Base-by-base conservation (phyloP, 2,329 filamentous ascomycete species). In the Ophiostoma montium region DNA sequence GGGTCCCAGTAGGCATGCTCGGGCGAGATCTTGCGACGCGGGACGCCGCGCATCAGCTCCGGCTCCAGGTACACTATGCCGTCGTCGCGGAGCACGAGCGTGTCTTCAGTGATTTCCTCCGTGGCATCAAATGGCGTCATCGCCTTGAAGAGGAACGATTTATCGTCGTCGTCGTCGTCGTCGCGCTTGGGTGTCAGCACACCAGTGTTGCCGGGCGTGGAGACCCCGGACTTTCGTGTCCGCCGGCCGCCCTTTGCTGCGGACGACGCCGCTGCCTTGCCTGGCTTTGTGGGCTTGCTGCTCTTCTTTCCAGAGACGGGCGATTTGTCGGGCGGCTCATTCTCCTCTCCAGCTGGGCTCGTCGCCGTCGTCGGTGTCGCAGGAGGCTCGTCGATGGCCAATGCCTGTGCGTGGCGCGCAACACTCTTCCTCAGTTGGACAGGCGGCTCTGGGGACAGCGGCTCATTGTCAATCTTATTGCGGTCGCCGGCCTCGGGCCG, bases 1-100 rank as follows among this genome's bases (percentile, higher is more conserved):
- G 66, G 59, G 13, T 78, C 73, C 75, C 75, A 79, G 57, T 78
- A 78, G 0, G 71, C 69, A 36, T 78, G 69, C 8, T 56, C 60
- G 15, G 66, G 61, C 36, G 67, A 60, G 45, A 78, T 75, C 57
- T 73, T 74, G 35, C 63, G 67, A 2, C 77, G 54, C 0, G 75
- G 75, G 1, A 76, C 72, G 2, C 72, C 74, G 30, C 64, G 64
- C 56, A 75, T 71, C 54, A 74, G 69, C 19, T 69, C 64, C 0
- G 75, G 75, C 41, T 70, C 69, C 0, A 68, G 70, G 43, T 73
- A 74, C 5, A 71, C 60, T 8, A 56, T 60, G 43, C 74, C 73
- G 48, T 78, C 65, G 49, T 79, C 63, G 27, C 60, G 65, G 5
- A 78, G 62, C 5, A 63, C 55, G 11, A 78, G 62, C 2, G 58